A percentile compares a stretch with the other conserved stretches of the same genome.
Conservation (phyloP, 2,329 filamentous ascomycete species). For the Stachybotrys chartarum region DNA sequence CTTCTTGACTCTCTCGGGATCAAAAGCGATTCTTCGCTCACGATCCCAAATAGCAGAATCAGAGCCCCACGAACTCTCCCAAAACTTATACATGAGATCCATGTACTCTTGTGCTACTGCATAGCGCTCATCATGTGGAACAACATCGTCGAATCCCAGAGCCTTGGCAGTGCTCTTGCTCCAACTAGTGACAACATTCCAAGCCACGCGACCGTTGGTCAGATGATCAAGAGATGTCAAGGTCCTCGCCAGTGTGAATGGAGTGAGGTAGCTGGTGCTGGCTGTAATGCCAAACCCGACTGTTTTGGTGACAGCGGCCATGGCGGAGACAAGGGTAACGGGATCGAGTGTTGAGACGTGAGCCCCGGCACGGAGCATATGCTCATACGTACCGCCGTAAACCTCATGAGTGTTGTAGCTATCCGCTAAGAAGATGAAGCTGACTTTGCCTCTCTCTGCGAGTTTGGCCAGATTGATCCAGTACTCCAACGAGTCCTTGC, state of each 20-base stretch:
- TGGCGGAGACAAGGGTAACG: constrained; percentile 46
- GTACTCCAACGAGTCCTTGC: constrained; percentile 5
- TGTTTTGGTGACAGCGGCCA: constrained; percentile 60
- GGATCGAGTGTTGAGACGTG: constrained; percentile 39
- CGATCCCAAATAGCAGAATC: constrained; percentile 48
- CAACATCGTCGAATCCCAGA: constrained; percentile 48
- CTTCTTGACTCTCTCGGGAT: constrained; percentile 50
- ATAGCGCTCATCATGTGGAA: constrained; percentile 44
- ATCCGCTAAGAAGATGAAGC: constrained; percentile 5
- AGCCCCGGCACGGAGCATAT: background rate
- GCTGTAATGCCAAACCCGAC: constrained; percentile 64
- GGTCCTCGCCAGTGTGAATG: constrained; percentile 59
- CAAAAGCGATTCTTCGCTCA: constrained; percentile 47
- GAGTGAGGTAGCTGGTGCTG: constrained; percentile 62
- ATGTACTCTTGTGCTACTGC: constrained; percentile 52
- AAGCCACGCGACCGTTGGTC: constrained; percentile 47
- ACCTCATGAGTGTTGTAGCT: constrained; percentile 47
- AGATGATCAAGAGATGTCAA: constrained; percentile 61
- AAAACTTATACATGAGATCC: constrained; percentile 53
- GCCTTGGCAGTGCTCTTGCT: constrained; percentile 60
- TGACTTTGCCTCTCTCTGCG: constrained; percentile 6
- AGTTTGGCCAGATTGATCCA: constrained; percentile 8
- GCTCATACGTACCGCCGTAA: constrained; percentile 1
- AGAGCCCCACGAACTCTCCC: constrained; percentile 49
- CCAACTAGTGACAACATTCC: constrained; percentile 58